A percentile compares a stretch with the other conserved stretches of the same genome.
These are phyloP conservation scores for Poa annua DNA, from an alignment of 176 grass and related monocot genomes.

Conservation along the genomic window DNA sequence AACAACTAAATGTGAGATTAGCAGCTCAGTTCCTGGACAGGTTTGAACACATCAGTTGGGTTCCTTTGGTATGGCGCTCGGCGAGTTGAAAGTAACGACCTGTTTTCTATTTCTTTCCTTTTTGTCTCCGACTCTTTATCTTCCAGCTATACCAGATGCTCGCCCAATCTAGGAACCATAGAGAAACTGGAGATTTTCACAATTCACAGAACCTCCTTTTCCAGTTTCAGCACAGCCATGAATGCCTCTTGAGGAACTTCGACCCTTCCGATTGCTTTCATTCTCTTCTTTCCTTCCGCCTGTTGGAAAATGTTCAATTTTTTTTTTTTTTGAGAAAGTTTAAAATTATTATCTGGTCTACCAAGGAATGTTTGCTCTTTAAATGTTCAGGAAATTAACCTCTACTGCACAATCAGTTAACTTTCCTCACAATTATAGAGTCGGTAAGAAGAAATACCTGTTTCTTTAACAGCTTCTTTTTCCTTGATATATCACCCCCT, in stretches of 20 bases:
- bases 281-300: conserved; percentile 98
- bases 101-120: background rate
- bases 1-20: conserved; percentile 30
- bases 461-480: conserved; percentile 96
- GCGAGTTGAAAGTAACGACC: background rate
- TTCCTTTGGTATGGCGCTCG: background rate
- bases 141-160: background rate
- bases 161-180: conserved; percentile 21
- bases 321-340: too few relatives aligned
- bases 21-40: background rate
- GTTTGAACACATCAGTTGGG: conserved; percentile 11
- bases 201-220: conserved; percentile 79
- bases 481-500: conserved; percentile 97
- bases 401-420: background rate
- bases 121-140: conserved; percentile 10
- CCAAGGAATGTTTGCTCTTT: background rate
- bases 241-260: conserved; percentile 98
- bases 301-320: conserved; percentile 59
- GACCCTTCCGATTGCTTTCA: conserved; percentile 96
- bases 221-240: conserved; percentile 93
- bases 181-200: conserved; percentile 34
- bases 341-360: background rate
- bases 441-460: conserved; percentile 60
- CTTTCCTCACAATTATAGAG: background rate
- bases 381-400: conserved; percentile 11